Evolutionary conservation across 257 asterid species (phyloP).

Genomic region (Lycium barbarum): DNA sequence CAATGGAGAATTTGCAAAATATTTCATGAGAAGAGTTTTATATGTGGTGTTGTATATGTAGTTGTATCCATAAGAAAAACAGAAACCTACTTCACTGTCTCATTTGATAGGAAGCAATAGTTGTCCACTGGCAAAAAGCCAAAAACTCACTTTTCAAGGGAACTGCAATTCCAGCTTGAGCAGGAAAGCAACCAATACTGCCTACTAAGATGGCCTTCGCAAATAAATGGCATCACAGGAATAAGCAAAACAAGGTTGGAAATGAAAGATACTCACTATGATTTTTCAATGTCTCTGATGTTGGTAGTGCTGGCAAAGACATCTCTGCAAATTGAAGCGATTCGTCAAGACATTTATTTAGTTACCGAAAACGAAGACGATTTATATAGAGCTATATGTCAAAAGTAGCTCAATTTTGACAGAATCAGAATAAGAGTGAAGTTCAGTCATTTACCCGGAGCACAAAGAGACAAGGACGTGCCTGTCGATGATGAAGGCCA

Average conservation of each 20-base stretch:
- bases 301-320: constrained; percentile 96
- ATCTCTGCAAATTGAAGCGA: constrained; percentile 66
- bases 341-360: not conserved
- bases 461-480: constrained; percentile 88
- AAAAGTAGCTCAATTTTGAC: constrained; percentile 11
- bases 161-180: not conserved
- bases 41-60: not conserved
- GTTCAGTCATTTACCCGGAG: constrained; percentile 72
- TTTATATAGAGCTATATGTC: not conserved
- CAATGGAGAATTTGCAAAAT: not conserved
- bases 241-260: not conserved
- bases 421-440: not conserved
- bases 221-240: not conserved
- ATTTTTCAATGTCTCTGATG: constrained; percentile 62
- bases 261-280: constrained; percentile 50
- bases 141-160: not conserved
- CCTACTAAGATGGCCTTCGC: not conserved
- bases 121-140: not conserved
- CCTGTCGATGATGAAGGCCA: constrained; percentile 92
- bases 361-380: not conserved
- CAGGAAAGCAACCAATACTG: not conserved
- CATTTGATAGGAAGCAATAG: not conserved
- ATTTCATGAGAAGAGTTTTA: not conserved
- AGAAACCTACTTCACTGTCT: not conserved
- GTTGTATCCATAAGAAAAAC: not conserved